Evolutionary conservation across 192 early-diverging fungal genomes (phyloP), one percentile per base, ranked within the genome.

Genomic region (Gaertneriomyces sp.): DNA sequence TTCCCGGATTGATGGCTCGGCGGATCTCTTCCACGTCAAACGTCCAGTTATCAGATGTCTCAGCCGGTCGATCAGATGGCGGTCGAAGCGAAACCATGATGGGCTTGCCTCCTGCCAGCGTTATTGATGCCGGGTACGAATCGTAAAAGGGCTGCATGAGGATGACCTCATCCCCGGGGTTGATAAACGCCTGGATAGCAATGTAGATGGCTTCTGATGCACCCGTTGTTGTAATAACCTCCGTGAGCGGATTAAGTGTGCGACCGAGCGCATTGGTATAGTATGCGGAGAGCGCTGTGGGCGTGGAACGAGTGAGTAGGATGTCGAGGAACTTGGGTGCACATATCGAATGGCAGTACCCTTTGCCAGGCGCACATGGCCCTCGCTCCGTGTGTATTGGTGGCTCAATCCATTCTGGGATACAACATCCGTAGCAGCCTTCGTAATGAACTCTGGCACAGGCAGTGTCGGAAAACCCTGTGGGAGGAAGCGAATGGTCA

Each of bases 101-200:
- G 6, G 93, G 92, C 12, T 80, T 80, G 10, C 93, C 95, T 49
- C 93, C 93, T 33, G 90, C 89, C 82, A 98, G 89, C 9, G 79
- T 81, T 52, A 96, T 85, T 1, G 76, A 63, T 25, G 81, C 79
- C 33, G 76, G 76, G 71, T 98, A 98, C 78, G 89, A 89, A 71
- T 98, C 95, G 78, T 96, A 98, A 68, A 91, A 94, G 3, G 95
- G 95, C 77, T 95, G 92, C 85, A 98, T 94, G 55, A 93, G 75
- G 55, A 98, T 91, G 42, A 92, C 93, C 60, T 95, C 93, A 57
- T 90, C 84, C 4, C 85, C 87, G 17, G 88, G 85, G 73, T 93
- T 81, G 63, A 97, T 70, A 58, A 80, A 78, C 8, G 81, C 81
- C 62, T 78, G 76, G 40, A 91, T 93, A 17, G 85, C 87, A 10